Evolutionary conservation across 1,284 basidiomycete species (phyloP).

Genomic region (Tylopilus sp.): DNA sequence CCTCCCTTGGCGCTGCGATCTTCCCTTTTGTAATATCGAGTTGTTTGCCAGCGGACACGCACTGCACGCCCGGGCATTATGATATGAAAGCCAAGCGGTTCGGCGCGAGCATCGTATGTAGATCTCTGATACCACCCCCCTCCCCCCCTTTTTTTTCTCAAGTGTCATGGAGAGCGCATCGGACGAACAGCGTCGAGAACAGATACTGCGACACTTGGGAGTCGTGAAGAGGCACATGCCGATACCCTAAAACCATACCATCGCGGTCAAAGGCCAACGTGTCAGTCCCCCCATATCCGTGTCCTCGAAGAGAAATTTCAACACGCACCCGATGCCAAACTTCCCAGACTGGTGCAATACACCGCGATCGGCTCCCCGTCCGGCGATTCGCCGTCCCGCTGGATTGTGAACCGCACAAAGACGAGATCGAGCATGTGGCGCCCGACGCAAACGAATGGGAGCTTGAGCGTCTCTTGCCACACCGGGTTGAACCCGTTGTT

Average conservation of each 20-base stretch:
- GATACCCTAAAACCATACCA: conserved; percentile 55
- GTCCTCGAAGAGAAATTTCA: no score
- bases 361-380: conserved; percentile 65
- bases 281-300: conserved; percentile 1
- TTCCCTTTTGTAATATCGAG: no score
- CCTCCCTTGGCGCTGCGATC: no score
- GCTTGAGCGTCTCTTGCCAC: conserved; percentile 70
- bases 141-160: not conserved
- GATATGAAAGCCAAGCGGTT: no score
- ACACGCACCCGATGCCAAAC: conserved; percentile 62
- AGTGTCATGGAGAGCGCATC: conserved; percentile 23
- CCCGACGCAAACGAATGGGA: conserved; percentile 71
- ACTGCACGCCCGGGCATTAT: no score
- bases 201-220: conserved; percentile 76
- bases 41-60: no score
- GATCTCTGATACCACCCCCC: not conserved
- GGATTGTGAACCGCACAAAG: conserved; percentile 75
- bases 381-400: conserved; percentile 51
- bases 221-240: conserved; percentile 84
- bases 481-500: conserved; percentile 88
- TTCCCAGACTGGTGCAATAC: conserved; percentile 65
- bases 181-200: conserved; percentile 84
- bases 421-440: conserved; percentile 71
- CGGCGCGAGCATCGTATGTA: no score
- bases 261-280: not conserved